Base-by-base conservation (phyloP, 768 basidiomycete genomes). In the Flagelloscypha sp. region DNA sequence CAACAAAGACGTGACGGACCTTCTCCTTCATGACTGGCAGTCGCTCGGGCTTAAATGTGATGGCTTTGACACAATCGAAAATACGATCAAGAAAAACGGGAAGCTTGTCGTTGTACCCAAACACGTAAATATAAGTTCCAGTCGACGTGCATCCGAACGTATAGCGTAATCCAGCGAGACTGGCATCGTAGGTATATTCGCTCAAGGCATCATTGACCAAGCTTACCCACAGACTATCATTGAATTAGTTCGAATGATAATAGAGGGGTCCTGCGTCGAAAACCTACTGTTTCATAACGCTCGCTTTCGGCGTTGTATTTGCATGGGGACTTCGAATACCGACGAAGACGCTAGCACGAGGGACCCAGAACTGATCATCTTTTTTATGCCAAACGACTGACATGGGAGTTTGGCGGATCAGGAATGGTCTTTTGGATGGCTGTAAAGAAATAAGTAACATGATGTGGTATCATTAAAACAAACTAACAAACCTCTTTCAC, bases 291-390 rank as follows among this genome's bases (percentile, higher is more conserved):
- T 76, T 88, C 35, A 88, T 65, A 6, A 90, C 81, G 24, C 77
- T 58, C 38, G 81, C 66, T 29, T 81, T 70, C 0, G 93, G 70
- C 17, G 86, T 75, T n/a, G 62, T 50, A 45, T 75, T 76, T 13
- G 71, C 74, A 33, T 69, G 36, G 5, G 77, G 74, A 39, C 83
- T 85, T 47, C 82, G 72, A 30, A 93, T 63, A 45, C 85, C 76
- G 36, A 97, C 68, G 37, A 81, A 61, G 15, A 83, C 70, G 42
- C 76, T 71, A 2, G 90, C 89, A 50, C 86, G 88, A 0, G 95
- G 95, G 7, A 94, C 76, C 84, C 89, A 94, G 65, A 95, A 99
- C 41, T 68, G 74, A 56, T 99, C 94, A 54, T 99, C 95, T 53
- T 92, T 92, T 66, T 99, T 99, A 61, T 92, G 76, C 93, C 94